These are phyloP conservation scores for Stylosanthes scabra DNA, from an alignment of 331 rosid genomes.

Conservation along the genomic window DNA sequence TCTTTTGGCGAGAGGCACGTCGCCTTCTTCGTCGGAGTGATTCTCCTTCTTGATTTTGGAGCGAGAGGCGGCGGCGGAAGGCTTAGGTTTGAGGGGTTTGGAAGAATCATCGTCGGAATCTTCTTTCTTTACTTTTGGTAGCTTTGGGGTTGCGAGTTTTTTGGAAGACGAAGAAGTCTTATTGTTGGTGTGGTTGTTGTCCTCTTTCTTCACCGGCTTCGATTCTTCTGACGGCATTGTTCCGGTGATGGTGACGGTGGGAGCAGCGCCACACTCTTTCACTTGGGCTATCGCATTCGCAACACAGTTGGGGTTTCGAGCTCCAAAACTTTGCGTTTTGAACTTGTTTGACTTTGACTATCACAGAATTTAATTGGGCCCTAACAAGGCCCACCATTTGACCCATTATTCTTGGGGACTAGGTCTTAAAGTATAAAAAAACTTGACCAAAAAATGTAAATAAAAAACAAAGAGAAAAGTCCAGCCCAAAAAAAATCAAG, in stretches of 20 bases:
- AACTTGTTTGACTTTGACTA: background rate
- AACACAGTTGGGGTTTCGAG: constrained; percentile 1
- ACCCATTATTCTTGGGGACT: background rate
- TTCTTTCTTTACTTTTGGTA: constrained; percentile 62
- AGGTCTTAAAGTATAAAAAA: too few relatives aligned
- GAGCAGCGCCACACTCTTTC: background rate
- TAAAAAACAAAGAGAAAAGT: too few relatives aligned
- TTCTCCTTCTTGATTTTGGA: constrained; percentile 56
- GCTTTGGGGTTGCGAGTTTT: constrained; percentile 27
- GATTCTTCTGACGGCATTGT: constrained; percentile 66
- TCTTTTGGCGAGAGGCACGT: constrained; percentile 45
- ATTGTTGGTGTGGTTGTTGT: constrained; percentile 39
- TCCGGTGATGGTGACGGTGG: too few relatives aligned
- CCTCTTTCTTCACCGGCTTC: constrained; percentile 47
- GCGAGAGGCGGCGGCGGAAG: constrained; percentile 39
- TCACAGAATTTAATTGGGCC: background rate
- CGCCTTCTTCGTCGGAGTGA: constrained; percentile 37
- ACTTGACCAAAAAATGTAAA: too few relatives aligned
- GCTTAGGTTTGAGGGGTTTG: constrained; percentile 26
- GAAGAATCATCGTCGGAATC: constrained; percentile 37
- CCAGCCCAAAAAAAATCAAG: too few relatives aligned
- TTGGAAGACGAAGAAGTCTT: constrained; percentile 47
- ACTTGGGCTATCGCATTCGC: background rate
- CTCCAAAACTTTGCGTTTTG: background rate
- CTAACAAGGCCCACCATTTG: background rate